Base-by-base conservation (phyloP, 352 stramenopile genomes). In the Globisporangium viniferum region DNA sequence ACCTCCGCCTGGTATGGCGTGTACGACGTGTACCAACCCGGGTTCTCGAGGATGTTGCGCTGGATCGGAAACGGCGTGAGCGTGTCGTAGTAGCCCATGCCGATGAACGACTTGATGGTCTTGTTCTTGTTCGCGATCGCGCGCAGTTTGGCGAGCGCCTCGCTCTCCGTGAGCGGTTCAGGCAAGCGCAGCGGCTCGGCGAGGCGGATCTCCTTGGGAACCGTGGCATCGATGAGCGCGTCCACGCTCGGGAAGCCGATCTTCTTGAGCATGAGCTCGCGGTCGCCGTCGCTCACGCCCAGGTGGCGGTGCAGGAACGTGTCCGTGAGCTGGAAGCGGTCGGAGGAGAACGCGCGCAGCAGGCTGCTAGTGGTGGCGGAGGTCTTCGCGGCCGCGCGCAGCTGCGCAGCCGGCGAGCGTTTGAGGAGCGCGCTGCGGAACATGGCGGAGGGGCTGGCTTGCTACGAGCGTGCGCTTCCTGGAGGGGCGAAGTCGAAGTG, bases 1-100 rank as follows among this genome's bases (percentile, higher is more conserved):
- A 99, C 99, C 79, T 99, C 98, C 8, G 98, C 97, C 80, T 99
- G 97, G 82, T 99, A 99, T 59, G 98, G 98, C 62, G 97, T 99
- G 81, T 97, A 97, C 33, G 84, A 97, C 51, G 97, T 99, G 86
- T 99, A 99, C 97, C 98, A 99, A 29, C 97, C 97, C 2, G 98
- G 97, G 89, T 99, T 99, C 84, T 98, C 92, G 18, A 99, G 76
- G 67, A 99, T 96, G 84, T 99, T 99, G 51, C 98, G 91, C 46
- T 98, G 78, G 79, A 99, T 99, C 1, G 99, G 97, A 51, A 83
- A 77, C 14, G 98, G 98, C 27, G 97, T 98, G 55, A 98, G 78
- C 48, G 94, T 99, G 81, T 99, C 96, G 77, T 98, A 98, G 76
- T 99, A 99, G 67, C 98, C 98, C 87, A 98, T 97, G 51, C 98